Base-by-base conservation (phyloP, 1,284 basidiomycete genomes). In the Cutaneotrichosporon sp. region DNA sequence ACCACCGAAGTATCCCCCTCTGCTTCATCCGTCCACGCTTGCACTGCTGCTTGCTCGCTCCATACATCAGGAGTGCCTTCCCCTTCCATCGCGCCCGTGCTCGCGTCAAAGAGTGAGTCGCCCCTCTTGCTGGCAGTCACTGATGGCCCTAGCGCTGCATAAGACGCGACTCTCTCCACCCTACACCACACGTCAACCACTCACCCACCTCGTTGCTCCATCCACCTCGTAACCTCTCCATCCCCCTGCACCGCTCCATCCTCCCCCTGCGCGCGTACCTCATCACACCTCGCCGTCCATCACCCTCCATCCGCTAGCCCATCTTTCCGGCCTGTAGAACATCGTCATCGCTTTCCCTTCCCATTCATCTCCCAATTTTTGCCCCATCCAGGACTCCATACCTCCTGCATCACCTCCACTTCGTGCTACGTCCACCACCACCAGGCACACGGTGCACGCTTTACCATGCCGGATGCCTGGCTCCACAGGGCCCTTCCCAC, bases 1-100 rank as follows among this genome's bases (percentile, higher is more conserved):
- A 42, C 38, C 38, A 42, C 45, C 45, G 45, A 46, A 25, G 45
- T 46, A 46, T 10, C 13, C 38, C 38, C 38, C 38, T 42, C 38
- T 42, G 18, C 38, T 8, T n/a, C 18, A 42, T n/a, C 34, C 18
- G n/a, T 42, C 18, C 18, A n/a, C n/a, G n/a, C 16, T 3, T 18
- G 18, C 18, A 42, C 18, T n/a, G n/a, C 38, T 42, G 16, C 38
- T n/a, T n/a, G 38, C 18, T 42, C n/a, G n/a, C n/a, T n/a, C n/a
- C n/a, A n/a, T n/a, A n/a, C 38, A 42, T 5, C 29, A 4, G n/a
- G 38, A 42, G n/a, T 18, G 4, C 9, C 18, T 4, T 4, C 18
- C 38, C 38, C 38, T 42, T 42, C 18, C 38, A 42, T 42, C 38
- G 18, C 18, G 38, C 38, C 38, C 16, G 38, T n/a, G 38, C 18